A percentile compares a stretch with the other conserved stretches of the same genome.
These are phyloP conservation scores for Pichia exigua DNA, from an alignment of 805 yeast genomes.

Conservation along the genomic window DNA sequence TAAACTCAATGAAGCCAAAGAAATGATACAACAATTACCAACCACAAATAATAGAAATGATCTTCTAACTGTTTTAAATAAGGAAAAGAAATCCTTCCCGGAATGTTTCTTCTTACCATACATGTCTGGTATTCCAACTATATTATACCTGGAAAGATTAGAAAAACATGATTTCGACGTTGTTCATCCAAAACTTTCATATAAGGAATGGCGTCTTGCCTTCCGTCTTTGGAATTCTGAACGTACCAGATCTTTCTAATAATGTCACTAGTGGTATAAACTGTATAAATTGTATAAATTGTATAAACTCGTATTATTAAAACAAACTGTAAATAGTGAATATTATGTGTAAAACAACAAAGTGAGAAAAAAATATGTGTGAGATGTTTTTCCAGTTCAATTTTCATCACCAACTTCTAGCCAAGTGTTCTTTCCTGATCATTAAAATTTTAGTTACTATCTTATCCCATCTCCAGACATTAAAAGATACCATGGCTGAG, in stretches of 20 bases:
- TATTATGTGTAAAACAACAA: too few species aligned
- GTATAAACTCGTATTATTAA: too few species aligned
- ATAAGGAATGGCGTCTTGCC: conserved; percentile 59
- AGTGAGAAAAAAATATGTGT: neutral
- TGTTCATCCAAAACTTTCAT: conserved; percentile 34
- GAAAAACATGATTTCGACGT: conserved; percentile 62
- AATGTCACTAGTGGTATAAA: too few species aligned
- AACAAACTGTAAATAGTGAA: too few species aligned
- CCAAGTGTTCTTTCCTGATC: neutral
- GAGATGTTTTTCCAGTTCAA: neutral
- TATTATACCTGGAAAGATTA: conserved; percentile 51
- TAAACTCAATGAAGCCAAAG: conserved; percentile 36
- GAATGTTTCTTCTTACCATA: conserved; percentile 63
- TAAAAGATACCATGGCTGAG: neutral
- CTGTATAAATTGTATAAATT: too few species aligned
- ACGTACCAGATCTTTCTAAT: conserved; percentile 8
- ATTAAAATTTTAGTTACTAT: neutral
- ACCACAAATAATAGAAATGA: neutral
- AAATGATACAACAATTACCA: conserved; percentile 18
- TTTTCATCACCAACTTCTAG: neutral
- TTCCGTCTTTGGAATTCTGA: conserved; percentile 49
- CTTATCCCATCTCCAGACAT: neutral
- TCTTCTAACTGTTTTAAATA: conserved; percentile 29
- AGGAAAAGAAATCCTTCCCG: conserved; percentile 32
- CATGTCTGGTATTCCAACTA: conserved; percentile 59